phyloP scores from a whole-genome alignment of 2,329 filamentous ascomycete species.

The Claviceps purpurea region DNA sequence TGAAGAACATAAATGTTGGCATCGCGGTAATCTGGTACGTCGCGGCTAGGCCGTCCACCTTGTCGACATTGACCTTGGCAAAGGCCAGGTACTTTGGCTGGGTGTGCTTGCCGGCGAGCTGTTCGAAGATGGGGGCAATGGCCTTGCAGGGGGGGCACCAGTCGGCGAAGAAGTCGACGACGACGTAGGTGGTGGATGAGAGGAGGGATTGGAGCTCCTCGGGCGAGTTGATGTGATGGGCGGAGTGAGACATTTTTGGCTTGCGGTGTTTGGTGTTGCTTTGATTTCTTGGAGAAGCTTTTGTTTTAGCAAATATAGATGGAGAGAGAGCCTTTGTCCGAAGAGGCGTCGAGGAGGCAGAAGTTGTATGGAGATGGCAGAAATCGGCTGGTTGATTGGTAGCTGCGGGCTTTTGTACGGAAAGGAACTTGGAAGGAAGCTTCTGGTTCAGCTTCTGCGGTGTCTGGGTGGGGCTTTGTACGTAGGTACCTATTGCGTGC shows the following conservation, averaged over 20 bases:
- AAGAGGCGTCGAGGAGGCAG: too few species aligned
- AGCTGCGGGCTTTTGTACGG: too few species aligned
- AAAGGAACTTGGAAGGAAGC: too few species aligned
- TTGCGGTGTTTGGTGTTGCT: not conserved
- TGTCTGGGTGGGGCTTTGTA: too few species aligned
- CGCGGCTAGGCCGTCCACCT: conserved; percentile 28
- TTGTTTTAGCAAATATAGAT: not conserved
- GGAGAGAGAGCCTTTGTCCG: too few species aligned
- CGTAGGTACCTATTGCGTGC: too few species aligned
- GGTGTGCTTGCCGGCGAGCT: conserved; percentile 20
- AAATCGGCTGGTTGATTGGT: too few species aligned
- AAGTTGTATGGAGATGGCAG: too few species aligned
- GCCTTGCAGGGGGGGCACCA: conserved; percentile 38
- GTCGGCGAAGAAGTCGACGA: conserved; percentile 36
- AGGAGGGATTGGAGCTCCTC: conserved; percentile 25
- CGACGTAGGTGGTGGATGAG: conserved; percentile 25
- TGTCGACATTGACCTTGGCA: conserved; percentile 12
- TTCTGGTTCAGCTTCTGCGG: too few species aligned
- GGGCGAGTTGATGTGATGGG: conserved; percentile 18
- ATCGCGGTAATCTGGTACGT: conserved; percentile 76
- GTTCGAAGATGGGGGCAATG: conserved; percentile 39
- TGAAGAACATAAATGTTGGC: conserved; percentile 87
- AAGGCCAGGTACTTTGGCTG: conserved; percentile 11
- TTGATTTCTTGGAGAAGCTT: not conserved
- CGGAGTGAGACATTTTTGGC: conserved; percentile 4